Conservation (phyloP, 176 grass and related monocot species). For the Lolium rigidum region DNA sequence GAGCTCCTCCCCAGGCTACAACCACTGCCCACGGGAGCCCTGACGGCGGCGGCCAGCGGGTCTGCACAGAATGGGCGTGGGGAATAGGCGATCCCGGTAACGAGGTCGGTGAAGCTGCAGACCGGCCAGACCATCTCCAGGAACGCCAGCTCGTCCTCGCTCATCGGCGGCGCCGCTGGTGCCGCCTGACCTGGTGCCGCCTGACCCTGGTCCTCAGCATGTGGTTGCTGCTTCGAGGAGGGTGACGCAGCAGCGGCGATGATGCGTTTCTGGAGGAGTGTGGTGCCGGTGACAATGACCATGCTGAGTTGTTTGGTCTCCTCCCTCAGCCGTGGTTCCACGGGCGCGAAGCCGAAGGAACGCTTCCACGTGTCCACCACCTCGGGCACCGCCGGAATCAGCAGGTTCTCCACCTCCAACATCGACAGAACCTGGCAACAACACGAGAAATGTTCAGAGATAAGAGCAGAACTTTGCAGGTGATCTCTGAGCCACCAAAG, state of each 20-base stretch:
- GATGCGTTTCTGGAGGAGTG: conserved; percentile 61
- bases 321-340: conserved; percentile 46
- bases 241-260: not conserved
- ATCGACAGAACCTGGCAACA: conserved; percentile 55
- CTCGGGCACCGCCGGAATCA: conserved; percentile 60
- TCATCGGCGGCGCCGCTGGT: not conserved
- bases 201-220: too few relatives aligned
- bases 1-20: too few relatives aligned
- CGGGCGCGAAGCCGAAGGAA: conserved; percentile 63
- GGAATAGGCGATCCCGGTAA: conserved; percentile 9
- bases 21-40: not conserved
- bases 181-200: too few relatives aligned
- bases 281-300: conserved; percentile 66
- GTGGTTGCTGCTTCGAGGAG: not conserved
- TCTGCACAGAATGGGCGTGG: not conserved
- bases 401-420: conserved; percentile 62
- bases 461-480: not conserved
- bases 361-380: conserved; percentile 66
- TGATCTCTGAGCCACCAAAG: too few relatives aligned
- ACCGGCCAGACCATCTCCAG: conserved; percentile 31
- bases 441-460: not conserved
- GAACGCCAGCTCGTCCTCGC: conserved; percentile 53
- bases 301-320: conserved; percentile 60
- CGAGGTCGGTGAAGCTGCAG: conserved; percentile 48
- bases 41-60: not conserved